Conservation (phyloP, 2,329 filamentous ascomycete species). For the Sclerotinia borealis region DNA sequence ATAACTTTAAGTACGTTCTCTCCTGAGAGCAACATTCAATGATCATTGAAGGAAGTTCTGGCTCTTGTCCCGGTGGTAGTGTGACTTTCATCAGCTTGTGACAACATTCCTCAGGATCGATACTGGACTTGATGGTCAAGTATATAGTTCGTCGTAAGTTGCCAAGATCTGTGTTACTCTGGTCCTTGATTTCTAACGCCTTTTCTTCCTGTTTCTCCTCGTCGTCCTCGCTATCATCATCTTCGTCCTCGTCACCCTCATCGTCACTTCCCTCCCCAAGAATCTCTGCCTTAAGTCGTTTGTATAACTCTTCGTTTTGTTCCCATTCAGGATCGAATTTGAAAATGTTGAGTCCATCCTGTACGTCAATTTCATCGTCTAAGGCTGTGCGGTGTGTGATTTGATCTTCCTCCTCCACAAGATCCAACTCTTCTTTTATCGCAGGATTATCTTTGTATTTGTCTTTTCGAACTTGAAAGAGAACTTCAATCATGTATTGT, state of each 20-base stretch:
- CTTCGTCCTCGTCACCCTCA: constrained; percentile 60
- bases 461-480: constrained; percentile 95
- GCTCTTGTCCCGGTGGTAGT: constrained; percentile 77
- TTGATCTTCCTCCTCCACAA: constrained; percentile 97
- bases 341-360: constrained; percentile 91
- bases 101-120: constrained; percentile 92
- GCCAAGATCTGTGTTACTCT: constrained; percentile 92
- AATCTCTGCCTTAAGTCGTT: constrained; percentile 86
- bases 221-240: constrained; percentile 60
- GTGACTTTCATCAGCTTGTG: constrained; percentile 97
- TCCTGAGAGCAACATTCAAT: constrained; percentile 96
- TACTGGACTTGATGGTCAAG: constrained; percentile 93
- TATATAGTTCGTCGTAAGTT: constrained; percentile 93
- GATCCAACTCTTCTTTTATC: constrained; percentile 84
- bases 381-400: constrained; percentile 83
- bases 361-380: constrained; percentile 76
- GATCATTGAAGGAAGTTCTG: constrained; percentile 91
- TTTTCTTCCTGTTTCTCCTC: constrained; percentile 74
- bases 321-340: constrained; percentile 89
- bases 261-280: constrained; percentile 87
- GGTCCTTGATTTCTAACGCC: constrained; percentile 93
- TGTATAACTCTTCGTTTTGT: constrained; percentile 84
- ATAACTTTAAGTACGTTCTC: constrained; percentile 96
- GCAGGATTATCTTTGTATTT: constrained; percentile 93
- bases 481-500: constrained; percentile 98